Conservation (phyloP, 805 yeast species). For the Hanseniaspora meyeri region DNA sequence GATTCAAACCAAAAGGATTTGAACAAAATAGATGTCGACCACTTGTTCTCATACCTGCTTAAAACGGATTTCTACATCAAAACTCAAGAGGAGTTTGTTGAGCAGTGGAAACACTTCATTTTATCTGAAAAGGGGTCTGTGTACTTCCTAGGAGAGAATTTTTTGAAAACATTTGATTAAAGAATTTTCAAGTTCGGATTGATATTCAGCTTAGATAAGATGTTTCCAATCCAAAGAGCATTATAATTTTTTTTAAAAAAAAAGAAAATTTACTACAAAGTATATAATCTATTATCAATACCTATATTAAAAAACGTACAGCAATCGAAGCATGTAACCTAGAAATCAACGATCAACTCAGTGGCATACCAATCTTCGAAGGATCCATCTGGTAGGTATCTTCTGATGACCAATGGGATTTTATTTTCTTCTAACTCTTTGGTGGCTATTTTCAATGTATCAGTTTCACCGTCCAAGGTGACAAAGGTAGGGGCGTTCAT, state of each 20-base stretch:
- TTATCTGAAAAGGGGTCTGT: constrained; percentile 42
- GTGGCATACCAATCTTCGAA: constrained; percentile 99
- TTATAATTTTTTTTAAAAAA: neutral
- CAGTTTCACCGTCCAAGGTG: constrained; percentile 97
- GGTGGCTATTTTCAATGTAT: constrained; percentile 94
- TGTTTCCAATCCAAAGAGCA: neutral
- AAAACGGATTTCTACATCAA: constrained; percentile 32
- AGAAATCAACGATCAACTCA: constrained; percentile 81
- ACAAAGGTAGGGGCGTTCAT: constrained; percentile 98
- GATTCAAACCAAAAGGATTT: constrained; percentile 23
- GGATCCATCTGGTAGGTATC: constrained; percentile 93
- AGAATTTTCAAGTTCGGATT: neutral
- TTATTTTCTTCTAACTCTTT: constrained; percentile 90
- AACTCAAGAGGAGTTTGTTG: constrained; percentile 31
- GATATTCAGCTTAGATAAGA: too few species aligned
- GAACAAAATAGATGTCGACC: constrained; percentile 35
- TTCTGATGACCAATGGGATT: constrained; percentile 87
- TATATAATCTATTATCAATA: neutral
- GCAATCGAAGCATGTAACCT: constrained; percentile 14
- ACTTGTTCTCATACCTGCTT: constrained; percentile 38
- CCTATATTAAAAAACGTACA: neutral
- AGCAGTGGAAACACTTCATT: constrained; percentile 42
- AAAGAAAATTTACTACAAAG: neutral
- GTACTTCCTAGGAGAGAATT: constrained; percentile 48
- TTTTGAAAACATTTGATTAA: constrained; percentile 40